Evolutionary conservation across 345 rosid genomes (phyloP), one percentile per base, ranked within the genome.

Genomic region (Acer campestre): DNA sequence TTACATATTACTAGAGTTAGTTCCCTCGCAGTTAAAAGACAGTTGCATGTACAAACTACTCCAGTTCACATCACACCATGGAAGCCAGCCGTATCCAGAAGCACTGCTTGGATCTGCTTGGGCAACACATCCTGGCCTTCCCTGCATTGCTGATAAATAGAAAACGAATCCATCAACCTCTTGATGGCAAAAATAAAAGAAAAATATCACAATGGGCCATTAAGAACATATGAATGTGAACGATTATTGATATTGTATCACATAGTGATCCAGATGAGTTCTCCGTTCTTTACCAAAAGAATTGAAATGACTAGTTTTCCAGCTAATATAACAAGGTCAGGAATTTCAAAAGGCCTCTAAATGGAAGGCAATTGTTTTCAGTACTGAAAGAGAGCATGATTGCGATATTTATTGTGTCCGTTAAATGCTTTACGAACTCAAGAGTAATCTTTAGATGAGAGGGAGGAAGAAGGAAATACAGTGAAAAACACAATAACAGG

Each of bases 61-160:
- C 18, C 4, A 70, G 38, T 80, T 70, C 58, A 86, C 75, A 87
- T 79, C 79, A 85, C 76, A 71, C 93, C 90, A 75, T 84, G 90
- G 58, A 85, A 84, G n/a, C 95, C 97, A 2, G 94, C 98, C 3
- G 97, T 89, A 75, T 95, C 99, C 59, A 92, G 82, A 27, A 95
- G 98, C 58, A 87, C 87, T n/a, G 98, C 91, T 86, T 93, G 91
- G 89, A 95, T 93, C 75, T 95, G 97, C 84, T 95, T 98, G 11
- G 98, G 97, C 59, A 84, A 18, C 53, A 91, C 89, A 67, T 93
- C 97, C 75, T 92, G 91, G 61, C 96, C 98, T 84, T 92, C 98
- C 84, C 85, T 86, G 81, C 96, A 88, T 93, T 93, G 99, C 98
- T 95, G 94, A 56, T 75, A 72, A 76, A 64, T 66, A 4, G 18